Evolutionary conservation across 2,329 filamentous ascomycete genomes (phyloP).

Genomic region (Exophiala spinifera): DNA sequence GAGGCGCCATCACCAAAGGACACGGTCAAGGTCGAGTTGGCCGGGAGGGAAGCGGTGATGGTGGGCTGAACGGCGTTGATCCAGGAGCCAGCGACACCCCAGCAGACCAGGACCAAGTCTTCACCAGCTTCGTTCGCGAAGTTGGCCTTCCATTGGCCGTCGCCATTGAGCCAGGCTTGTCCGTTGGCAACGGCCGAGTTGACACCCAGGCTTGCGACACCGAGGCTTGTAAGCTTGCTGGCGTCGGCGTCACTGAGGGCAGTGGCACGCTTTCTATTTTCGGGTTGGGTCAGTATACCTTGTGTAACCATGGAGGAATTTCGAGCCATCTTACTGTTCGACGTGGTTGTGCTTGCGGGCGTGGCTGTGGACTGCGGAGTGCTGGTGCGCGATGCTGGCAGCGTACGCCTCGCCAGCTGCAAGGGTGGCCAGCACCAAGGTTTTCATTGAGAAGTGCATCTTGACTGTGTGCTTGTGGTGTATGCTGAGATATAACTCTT

Average conservation of each 20-base stretch:
- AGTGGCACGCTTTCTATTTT: slow-evolving; percentile 23
- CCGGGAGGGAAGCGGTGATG: slow-evolving; percentile 26
- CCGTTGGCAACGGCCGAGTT: slow-evolving; percentile 21
- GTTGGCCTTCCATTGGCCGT: slow-evolving; percentile 26
- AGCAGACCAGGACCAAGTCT: slow-evolving; percentile 27
- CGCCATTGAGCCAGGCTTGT: slow-evolving; percentile 23
- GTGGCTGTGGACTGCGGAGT: slow-evolving; percentile 21
- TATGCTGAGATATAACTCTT: slow-evolving; percentile 3
- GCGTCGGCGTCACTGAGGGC: slow-evolving; percentile 20
- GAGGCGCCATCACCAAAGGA: slow-evolving; percentile 27
- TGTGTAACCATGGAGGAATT: slow-evolving; percentile 3
- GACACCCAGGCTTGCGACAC: slow-evolving; percentile 20
- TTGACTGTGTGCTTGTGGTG: slow-evolving; percentile 10
- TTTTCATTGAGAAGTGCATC: slow-evolving; percentile 27
- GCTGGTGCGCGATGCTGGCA: slow-evolving; percentile 17
- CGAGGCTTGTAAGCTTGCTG: slow-evolving; percentile 19
- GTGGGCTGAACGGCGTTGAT: slow-evolving; percentile 27
- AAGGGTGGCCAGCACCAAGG: slow-evolving; percentile 30
- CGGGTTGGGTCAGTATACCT: slow-evolving; percentile 11
- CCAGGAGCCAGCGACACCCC: slow-evolving; percentile 29
- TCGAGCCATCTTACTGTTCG: slow-evolving; percentile 10
- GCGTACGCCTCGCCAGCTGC: slow-evolving; percentile 26
- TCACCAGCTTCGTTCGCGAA: slow-evolving; percentile 27
- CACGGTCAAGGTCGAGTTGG: slow-evolving; percentile 16
- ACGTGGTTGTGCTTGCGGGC: slow-evolving; percentile 23